These are phyloP conservation scores for Backusella mclennaniae DNA, from an alignment of 192 early-diverging fungal genomes.

Conservation along the genomic window DNA sequence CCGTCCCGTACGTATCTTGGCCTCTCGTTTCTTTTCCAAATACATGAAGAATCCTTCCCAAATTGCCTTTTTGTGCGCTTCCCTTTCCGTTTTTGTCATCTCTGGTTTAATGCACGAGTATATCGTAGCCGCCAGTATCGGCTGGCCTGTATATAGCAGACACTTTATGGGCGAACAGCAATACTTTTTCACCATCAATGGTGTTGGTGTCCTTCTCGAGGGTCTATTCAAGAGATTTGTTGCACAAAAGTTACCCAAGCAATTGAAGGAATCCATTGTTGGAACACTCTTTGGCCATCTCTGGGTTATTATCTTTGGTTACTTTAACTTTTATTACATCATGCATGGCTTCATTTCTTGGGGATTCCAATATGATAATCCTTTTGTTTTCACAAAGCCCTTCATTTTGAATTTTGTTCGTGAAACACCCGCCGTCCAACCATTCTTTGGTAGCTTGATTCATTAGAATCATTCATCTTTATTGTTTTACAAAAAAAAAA, in stretches of 20 bases:
- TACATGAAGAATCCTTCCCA: not conserved
- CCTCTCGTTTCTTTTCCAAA: not conserved
- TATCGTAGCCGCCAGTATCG: not conserved
- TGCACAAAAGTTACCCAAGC: not conserved
- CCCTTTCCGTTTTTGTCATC: constrained; percentile 18
- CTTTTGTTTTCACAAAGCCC: not conserved
- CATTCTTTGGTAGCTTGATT: constrained; percentile 2
- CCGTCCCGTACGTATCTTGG: constrained; percentile 2
- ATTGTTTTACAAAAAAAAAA: not conserved
- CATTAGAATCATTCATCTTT: not conserved
- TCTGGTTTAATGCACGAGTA: constrained; percentile 29
- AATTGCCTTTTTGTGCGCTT: not conserved
- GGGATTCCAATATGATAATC: constrained; percentile 9
- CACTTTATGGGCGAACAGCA: constrained; percentile 15
- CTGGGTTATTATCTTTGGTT: not conserved
- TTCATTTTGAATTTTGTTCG: not conserved
- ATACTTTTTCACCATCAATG: constrained; percentile 15
- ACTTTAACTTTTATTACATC: constrained; percentile 5
- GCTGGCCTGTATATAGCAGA: not conserved
- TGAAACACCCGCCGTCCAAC: not conserved
- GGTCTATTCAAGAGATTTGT: not conserved
- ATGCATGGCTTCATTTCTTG: constrained; percentile 1
- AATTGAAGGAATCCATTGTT: not conserved
- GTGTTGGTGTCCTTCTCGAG: constrained; percentile 14
- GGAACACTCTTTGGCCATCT: not conserved